Base-by-base conservation (phyloP, 2,329 filamentous ascomycete genomes). In the Fusarium domesticum region DNA sequence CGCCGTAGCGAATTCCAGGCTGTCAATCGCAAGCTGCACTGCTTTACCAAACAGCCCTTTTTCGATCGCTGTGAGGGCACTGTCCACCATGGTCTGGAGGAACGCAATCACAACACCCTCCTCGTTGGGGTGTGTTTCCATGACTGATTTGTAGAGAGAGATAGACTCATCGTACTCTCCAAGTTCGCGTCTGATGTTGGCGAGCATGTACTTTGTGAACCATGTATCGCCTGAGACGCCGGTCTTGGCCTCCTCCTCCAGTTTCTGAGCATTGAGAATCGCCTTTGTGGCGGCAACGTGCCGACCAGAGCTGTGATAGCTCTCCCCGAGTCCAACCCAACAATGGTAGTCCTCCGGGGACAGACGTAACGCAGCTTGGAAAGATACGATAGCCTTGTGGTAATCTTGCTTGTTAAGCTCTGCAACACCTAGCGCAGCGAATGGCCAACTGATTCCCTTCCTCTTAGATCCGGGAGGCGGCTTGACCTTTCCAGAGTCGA, bases 121-220 rank as follows among this genome's bases (percentile, higher is more conserved):
- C 62, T 98, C 93, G 16, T 75, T 72, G 0, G 84, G 80, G 15
- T 84, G 83, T 10, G 76, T 74, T 17, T 74, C 68, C 37, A 95
- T 75, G 6, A 97, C 89, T 10, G 78, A 72, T 55, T 81, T 78
- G 60, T 97, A 96, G 6, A 89, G 80, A 18, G 72, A 65, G 46
- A 95, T 87, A 1, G 93, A 88, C 42, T 87, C 83, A 47, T 96
- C 87, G 57, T 85, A 95, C 33, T 95, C 85, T n/a, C 89, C 90
- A 37, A 97, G 76, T 62, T 97, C 92, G 42, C 91, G 83, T 65
- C 90, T 89, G 42, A 98, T 88, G 59, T 98, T 97, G 32, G 89
- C 91, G 48, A 97, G 80, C 85, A 98, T 95, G 66, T 96, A 96
- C 62, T 89, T 89, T 6, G 91, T 91, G 64, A 96, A 98, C 93